Percentiles rank a stretch among this genome's conserved stretches.
Conservation (phyloP, 768 basidiomycete species). For the Calocybe cyanea region DNA sequence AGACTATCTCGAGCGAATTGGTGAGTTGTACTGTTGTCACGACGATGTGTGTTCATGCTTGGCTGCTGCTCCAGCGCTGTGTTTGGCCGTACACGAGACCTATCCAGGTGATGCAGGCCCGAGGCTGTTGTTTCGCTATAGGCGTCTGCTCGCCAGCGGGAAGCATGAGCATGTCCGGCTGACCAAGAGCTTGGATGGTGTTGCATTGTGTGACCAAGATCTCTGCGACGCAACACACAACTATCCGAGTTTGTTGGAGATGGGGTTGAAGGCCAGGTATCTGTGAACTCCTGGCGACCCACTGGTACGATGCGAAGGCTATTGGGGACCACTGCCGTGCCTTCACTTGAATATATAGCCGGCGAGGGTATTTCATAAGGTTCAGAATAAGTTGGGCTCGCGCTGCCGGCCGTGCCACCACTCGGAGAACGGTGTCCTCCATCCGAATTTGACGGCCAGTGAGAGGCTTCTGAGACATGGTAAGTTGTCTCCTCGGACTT, state of each 20-base stretch:
- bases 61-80: constrained; percentile 33
- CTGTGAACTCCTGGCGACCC: constrained; percentile 17
- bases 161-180: constrained; percentile 30
- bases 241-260: constrained; percentile 24
- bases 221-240: constrained; percentile 27
- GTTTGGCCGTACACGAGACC: constrained; percentile 32
- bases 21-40: constrained; percentile 26
- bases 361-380: constrained; percentile 20
- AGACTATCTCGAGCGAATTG: constrained; percentile 28
- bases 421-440: constrained; percentile 29
- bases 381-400: constrained; percentile 28
- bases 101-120: constrained; percentile 27
- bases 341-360: constrained; percentile 24
- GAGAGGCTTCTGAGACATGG: constrained; percentile 34
- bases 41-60: constrained; percentile 20
- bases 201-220: constrained; percentile 23
- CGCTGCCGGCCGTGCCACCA: constrained; percentile 29
- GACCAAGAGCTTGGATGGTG: constrained; percentile 30
- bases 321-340: constrained; percentile 20
- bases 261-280: constrained; percentile 22
- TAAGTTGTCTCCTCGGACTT: constrained; percentile 47
- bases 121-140: constrained; percentile 23
- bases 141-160: constrained; percentile 36
- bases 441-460: constrained; percentile 29
- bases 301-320: constrained; percentile 24